Conservation (phyloP, 768 basidiomycete species). For the Termitomyces heimii region DNA sequence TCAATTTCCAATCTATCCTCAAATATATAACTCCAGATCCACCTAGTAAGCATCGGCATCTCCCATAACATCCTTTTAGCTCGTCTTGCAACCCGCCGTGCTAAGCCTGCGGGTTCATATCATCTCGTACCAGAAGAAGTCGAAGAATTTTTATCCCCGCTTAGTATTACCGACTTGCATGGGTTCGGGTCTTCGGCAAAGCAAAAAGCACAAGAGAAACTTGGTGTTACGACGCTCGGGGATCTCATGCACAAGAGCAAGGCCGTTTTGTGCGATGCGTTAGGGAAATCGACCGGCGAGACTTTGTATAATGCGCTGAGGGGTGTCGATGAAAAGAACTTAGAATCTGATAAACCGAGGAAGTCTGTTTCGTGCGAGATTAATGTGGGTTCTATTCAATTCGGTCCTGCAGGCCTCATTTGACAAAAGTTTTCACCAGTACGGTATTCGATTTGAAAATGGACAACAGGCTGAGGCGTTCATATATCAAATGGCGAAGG, state of each 20-base stretch:
- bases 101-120: constrained; percentile 87
- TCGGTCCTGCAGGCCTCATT: background rate
- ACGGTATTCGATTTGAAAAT: constrained; percentile 90
- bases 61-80: constrained; percentile 90
- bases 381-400: constrained; percentile 54
- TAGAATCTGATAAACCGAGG: constrained; percentile 81
- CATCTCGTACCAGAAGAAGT: constrained; percentile 60
- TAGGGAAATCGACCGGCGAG: constrained; percentile 81
- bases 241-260: constrained; percentile 64
- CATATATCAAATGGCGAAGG: constrained; percentile 67
- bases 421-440: constrained; percentile 46
- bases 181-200: constrained; percentile 78
- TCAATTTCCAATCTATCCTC: background rate
- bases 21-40: background rate
- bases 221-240: constrained; percentile 64
- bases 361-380: constrained; percentile 94
- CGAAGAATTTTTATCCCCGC: constrained; percentile 49
- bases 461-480: constrained; percentile 79
- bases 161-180: constrained; percentile 77
- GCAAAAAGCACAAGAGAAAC: constrained; percentile 76
- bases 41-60: constrained; percentile 84
- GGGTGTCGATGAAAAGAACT: constrained; percentile 73
- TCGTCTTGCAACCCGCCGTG: constrained; percentile 82
- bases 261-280: constrained; percentile 54
- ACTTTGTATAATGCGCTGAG: constrained; percentile 79